Evolutionary conservation across 1,284 basidiomycete species (phyloP), one percentile per base, ranked within the genome.

Genomic region (Naganishia sp.): DNA sequence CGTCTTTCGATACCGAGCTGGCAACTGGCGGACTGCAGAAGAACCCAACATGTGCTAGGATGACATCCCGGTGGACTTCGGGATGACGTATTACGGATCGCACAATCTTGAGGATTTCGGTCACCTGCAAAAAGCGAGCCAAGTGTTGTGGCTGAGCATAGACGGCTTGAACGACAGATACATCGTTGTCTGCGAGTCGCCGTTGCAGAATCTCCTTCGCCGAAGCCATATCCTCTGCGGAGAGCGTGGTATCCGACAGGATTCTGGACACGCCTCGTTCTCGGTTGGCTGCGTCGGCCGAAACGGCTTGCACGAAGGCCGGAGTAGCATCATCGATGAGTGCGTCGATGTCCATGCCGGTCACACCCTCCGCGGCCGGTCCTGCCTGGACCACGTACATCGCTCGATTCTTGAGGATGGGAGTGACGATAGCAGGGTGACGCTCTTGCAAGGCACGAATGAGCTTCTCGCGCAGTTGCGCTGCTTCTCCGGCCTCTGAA

Each of bases 31-130:
- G 79, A 64, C 85, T 79, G 0, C 81, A 77, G 13, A 92, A 80
- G 78, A 90, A 94, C 2, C 77, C 71, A 11, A 89, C 76, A 71
- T 92, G 90, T 1, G 82, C 74, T 28, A 83, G 82, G 13, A 91
- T 76, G 63, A 87, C 71, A 41, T 79, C 77, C 2, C 85, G 84
- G 51, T 85, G 83, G 43, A 82, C 68, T 42, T 79, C 73, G 23
- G 82, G 72, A 3, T 76, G 71, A 54, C 77, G 72, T 51, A 88
- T 75, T 7, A 79, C 78, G 7, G 79, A 75, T 0, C 81, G 75
- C 18, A 92, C 79, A 18, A 83, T 77, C 6, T 81, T 77, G 45
- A 92, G 64, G 73, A 85, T 56, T 15, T 63, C 62, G n/a, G 50
- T 17, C 65, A 50, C 77, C 82, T 78, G 0, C 77, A 72, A 15